These are phyloP conservation scores for Poterioochromonas sp. DNA, from an alignment of 352 stramenopile genomes.

Conservation along the genomic window DNA sequence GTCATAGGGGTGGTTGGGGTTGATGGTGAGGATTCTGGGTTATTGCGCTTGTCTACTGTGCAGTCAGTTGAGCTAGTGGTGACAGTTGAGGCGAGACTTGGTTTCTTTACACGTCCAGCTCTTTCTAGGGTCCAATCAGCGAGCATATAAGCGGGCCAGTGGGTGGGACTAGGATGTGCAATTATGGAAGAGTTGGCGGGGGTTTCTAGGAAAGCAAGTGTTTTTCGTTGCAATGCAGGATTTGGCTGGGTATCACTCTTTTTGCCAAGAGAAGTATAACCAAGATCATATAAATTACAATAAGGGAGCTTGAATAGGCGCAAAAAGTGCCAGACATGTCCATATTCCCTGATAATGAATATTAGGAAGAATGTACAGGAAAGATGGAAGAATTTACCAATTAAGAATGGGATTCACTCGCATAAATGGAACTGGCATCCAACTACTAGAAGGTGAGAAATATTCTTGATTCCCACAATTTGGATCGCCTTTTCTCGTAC, in stretches of 20 bases:
- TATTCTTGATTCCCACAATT: constrained; percentile 64
- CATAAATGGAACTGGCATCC: constrained; percentile 86
- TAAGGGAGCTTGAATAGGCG: constrained; percentile 70
- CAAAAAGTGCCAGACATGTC: constrained; percentile 74
- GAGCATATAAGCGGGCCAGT: constrained; percentile 28
- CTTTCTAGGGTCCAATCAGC: constrained; percentile 29
- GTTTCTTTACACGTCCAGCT: constrained; percentile 4
- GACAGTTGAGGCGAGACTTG: neutral
- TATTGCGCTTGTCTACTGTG: neutral
- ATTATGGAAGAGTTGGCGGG: neutral
- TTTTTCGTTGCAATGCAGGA: constrained; percentile 49
- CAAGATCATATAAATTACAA: constrained; percentile 76
- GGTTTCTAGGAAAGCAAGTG: neutral
- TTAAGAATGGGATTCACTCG: constrained; percentile 92
- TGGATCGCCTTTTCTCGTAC: constrained; percentile 78
- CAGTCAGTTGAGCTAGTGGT: neutral
- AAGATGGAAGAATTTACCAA: constrained; percentile 53
- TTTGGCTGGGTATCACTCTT: constrained; percentile 74
- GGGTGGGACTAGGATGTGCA: neutral
- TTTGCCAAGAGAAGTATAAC: constrained; percentile 73
- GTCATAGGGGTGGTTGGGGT: neutral
- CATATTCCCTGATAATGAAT: constrained; percentile 62
- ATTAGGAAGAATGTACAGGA: neutral
- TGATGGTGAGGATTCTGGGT: neutral
- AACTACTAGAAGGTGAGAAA: constrained; percentile 49